Conservation (phyloP, 257 asterid species). For the Ilex aquifolium region DNA sequence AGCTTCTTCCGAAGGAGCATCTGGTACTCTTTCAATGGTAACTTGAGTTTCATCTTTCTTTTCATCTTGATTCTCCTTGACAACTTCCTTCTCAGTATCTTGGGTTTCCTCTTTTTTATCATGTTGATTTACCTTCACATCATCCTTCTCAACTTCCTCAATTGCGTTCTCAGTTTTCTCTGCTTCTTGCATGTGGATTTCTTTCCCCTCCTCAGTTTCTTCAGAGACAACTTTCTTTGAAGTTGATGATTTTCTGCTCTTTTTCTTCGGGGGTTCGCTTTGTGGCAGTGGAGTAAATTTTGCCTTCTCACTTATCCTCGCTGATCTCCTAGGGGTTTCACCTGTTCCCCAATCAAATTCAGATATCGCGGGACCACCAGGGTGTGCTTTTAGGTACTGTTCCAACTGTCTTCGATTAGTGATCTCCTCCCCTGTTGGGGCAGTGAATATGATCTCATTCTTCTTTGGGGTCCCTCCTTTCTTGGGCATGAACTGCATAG, state of each 20-base stretch:
- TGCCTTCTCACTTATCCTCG: conserved; percentile 43
- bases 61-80: conserved; percentile 1
- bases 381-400: conserved; percentile 45
- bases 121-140: background rate
- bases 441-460: conserved; percentile 38
- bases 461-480: conserved; percentile 33
- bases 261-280: conserved; percentile 31
- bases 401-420: conserved; percentile 33
- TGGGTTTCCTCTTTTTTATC: background rate
- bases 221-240: conserved; percentile 25
- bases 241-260: conserved; percentile 30
- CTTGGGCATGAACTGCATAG: conserved; percentile 28
- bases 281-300: conserved; percentile 26
- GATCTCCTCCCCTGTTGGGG: conserved; percentile 51
- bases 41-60: conserved; percentile 5
- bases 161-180: conserved; percentile 15
- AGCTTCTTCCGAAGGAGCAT: conserved; percentile 11
- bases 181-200: conserved; percentile 26
- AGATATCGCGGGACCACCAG: conserved; percentile 30
- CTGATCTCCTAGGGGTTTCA: conserved; percentile 50
- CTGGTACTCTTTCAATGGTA: conserved; percentile 12
- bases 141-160: background rate
- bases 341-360: conserved; percentile 52
- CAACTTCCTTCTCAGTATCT: background rate
- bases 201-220: conserved; percentile 23